phyloP scores from a whole-genome alignment of 441 rosid genomes.

The Pelargonium cotyledonis region DNA sequence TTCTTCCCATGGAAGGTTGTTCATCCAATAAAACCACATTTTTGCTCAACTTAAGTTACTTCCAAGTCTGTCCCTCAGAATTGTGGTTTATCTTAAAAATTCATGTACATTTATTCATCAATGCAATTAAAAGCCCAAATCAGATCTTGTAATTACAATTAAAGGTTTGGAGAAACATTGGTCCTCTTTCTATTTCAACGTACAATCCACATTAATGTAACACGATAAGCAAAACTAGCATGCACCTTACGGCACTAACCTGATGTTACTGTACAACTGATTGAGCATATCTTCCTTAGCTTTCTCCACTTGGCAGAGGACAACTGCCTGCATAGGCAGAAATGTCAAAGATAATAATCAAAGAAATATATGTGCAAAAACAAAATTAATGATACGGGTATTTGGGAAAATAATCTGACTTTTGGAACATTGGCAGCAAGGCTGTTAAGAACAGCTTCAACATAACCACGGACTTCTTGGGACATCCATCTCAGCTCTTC shows the following conservation, averaged over 20 bases:
- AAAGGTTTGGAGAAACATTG: no score
- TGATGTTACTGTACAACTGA: conserved; percentile 83
- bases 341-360: conserved; percentile 15
- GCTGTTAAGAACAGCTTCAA: conserved; percentile 99
- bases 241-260: conserved; percentile 36
- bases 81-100: no score
- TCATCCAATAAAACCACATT: no score
- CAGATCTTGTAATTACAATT: no score
- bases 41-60: no score
- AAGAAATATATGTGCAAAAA: conserved; percentile 4
- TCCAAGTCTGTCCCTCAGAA: no score
- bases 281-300: conserved; percentile 98
- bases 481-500: conserved; percentile 99
- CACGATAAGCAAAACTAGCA: not conserved
- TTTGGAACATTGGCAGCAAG: conserved; percentile 99
- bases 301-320: conserved; percentile 99
- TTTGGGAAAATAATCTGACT: conserved; percentile 34
- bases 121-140: no score
- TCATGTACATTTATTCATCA: no score
- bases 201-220: no score
- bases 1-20: no score
- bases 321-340: conserved; percentile 74
- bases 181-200: no score
- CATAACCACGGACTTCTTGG: conserved; percentile 99
- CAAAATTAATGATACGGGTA: conserved; percentile 4